Base-by-base conservation (phyloP, 208 protist genomes). In the Histomonas meleagridis region DNA sequence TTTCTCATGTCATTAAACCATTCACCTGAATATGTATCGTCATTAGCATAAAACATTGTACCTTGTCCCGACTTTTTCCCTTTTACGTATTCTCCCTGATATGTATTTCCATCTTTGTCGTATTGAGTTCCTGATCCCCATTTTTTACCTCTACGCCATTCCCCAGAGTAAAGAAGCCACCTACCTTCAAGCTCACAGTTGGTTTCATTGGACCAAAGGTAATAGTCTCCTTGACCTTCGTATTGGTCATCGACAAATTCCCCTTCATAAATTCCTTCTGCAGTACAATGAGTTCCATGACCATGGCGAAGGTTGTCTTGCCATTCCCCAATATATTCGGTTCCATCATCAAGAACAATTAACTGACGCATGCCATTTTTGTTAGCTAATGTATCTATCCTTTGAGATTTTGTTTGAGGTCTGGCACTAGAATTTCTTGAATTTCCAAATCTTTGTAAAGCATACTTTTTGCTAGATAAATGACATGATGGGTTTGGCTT, bases 71-170 rank as follows among this genome's bases (percentile, higher is more conserved):
- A 86, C 32, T 35, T 78, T 51, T 90, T 76, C 0, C 91, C 91
- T 78, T 92, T 81, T 14, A 7, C 9, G 62, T 81, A 92, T 86
- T 92, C 91, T 5, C 91, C 91, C 32, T 81, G n/a, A 35, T 92
- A 92, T 53, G 38, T 60, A 40, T 92, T 62, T 28, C 38, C 62
- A 40, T 92, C 81, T 38, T 55, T 18, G 3, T 86, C 43, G 26
- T 86, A 86, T 86, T 46, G 51, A 18, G 38, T 55, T 0, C 76
- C 76, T 14, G 32, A 26, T 86, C 76, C 76, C 3, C 18, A 12
- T 16, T 43, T 26, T 55, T 86, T 86, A 16, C 76, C 76, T 40
- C 18, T 46, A 38, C 38, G 14, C 76, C 76, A 86, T 32, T 86
- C 76, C 18, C 76, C 76, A 55, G 76, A 55, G 46, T 46, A 43